Percentiles rank a stretch among this genome's conserved stretches.
phyloP scores from a whole-genome alignment of 176 grass and related monocot species.

The Aegilops tauschii region DNA sequence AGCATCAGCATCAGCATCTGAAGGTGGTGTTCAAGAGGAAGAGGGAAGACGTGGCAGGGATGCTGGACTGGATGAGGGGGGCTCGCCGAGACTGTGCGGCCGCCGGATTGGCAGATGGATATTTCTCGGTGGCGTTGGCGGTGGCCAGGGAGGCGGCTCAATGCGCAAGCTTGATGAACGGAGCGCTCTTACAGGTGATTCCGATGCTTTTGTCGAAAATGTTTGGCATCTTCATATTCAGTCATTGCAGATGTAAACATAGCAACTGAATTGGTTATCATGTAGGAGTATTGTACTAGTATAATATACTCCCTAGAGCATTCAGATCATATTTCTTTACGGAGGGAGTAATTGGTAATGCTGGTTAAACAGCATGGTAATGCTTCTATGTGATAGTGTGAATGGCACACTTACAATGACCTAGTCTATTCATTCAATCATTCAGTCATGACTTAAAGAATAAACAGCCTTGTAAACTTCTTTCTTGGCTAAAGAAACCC shows the following conservation, averaged over 20 bases:
- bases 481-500: no score
- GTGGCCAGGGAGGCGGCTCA: slow-evolving; percentile 21
- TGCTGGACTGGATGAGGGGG: slow-evolving; percentile 47
- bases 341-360: not conserved
- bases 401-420: no score
- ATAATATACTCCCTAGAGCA: not conserved
- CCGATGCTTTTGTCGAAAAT: no score
- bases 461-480: no score
- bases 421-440: no score
- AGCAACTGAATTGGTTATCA: not conserved
- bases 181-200: no score
- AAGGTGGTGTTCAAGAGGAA: slow-evolving; percentile 48
- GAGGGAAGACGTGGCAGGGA: slow-evolving; percentile 32
- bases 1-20: not conserved
- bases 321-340: no score
- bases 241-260: not conserved
- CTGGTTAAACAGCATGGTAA: no score
- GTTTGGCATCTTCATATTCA: no score
- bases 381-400: no score
- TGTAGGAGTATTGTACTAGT: no score
- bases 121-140: slow-evolving; percentile 12
- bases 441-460: no score
- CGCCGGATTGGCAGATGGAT: not conserved
- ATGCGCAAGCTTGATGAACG: not conserved
- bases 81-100: slow-evolving; percentile 18